Evolutionary conservation across 2,329 filamentous ascomycete genomes (phyloP).

Genomic region (Epichloe amarillans): DNA sequence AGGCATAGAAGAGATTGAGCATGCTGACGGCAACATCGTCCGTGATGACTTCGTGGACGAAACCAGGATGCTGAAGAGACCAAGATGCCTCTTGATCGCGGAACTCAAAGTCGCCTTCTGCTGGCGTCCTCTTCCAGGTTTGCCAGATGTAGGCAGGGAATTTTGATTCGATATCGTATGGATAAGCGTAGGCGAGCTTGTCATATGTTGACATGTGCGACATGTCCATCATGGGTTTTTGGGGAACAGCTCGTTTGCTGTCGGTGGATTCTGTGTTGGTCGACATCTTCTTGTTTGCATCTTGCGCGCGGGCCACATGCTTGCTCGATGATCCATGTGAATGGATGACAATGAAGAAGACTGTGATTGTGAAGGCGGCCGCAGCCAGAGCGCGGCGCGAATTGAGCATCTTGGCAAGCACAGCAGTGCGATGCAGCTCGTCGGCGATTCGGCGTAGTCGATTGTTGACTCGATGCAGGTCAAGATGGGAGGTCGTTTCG

Average conservation of each 20-base stretch:
- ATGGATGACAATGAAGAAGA: slow-evolving; percentile 55
- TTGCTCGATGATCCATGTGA: slow-evolving; percentile 28
- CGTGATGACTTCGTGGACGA: slow-evolving; percentile 95
- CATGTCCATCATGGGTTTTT: slow-evolving; percentile 54
- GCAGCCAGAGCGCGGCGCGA: slow-evolving; percentile 63
- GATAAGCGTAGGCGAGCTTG: slow-evolving; percentile 86
- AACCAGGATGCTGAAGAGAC: slow-evolving; percentile 75
- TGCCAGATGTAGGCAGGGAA: slow-evolving; percentile 99
- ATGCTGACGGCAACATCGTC: slow-evolving; percentile 74
- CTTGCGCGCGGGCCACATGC: slow-evolving; percentile 3
- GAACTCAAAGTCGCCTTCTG: slow-evolving; percentile 65
- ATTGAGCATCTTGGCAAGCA: slow-evolving; percentile 51
- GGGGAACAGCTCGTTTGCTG: slow-evolving; percentile 2
- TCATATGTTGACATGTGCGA: slow-evolving; percentile 57
- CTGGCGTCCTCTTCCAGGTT: slow-evolving; percentile 86
- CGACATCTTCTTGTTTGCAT: slow-evolving; percentile 9
- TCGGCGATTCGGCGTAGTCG: background rate
- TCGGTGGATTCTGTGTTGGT: slow-evolving; percentile 10
- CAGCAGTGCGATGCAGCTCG: background rate
- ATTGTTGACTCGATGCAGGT: background rate
- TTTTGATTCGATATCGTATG: slow-evolving; percentile 76
- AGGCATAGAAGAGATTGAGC: slow-evolving; percentile 74
- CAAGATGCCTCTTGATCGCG: slow-evolving; percentile 79
- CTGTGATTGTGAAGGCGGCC: slow-evolving; percentile 52
- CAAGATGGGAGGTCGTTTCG: background rate